Evolutionary conservation across 2,329 filamentous ascomycete species (phyloP).

Genomic region (Penicillium sp.): DNA sequence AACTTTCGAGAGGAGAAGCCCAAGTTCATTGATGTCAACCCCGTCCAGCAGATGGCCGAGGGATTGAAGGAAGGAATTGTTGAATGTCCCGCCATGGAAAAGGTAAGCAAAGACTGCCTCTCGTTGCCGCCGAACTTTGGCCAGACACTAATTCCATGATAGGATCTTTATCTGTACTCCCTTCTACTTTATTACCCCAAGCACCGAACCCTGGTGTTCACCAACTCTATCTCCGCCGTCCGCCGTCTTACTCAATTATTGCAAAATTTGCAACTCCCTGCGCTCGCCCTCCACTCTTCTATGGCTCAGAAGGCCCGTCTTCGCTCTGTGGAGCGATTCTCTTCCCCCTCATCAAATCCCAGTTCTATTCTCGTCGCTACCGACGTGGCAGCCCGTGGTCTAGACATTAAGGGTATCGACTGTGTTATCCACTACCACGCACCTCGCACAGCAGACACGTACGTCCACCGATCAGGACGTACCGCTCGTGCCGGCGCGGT

Average conservation of each 20-base stretch:
- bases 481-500: constrained; percentile 80
- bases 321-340: constrained; percentile 89
- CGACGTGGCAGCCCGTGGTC: constrained; percentile 90
- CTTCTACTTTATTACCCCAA: constrained; percentile 80
- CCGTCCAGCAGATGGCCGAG: constrained; percentile 82
- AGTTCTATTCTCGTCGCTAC: constrained; percentile 81
- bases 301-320: constrained; percentile 96
- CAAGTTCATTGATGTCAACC: constrained; percentile 90
- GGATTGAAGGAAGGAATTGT: constrained; percentile 85
- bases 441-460: constrained; percentile 85
- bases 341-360: constrained; percentile 56
- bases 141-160: not conserved
- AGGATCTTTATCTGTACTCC: constrained; percentile 91
- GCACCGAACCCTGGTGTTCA: constrained; percentile 83
- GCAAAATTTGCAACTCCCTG: constrained; percentile 75
- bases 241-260: constrained; percentile 82
- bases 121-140: not conserved
- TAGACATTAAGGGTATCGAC: constrained; percentile 89
- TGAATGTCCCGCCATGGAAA: constrained; percentile 90
- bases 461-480: constrained; percentile 92
- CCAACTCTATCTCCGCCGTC: constrained; percentile 92
- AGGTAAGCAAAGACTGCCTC: constrained; percentile 54
- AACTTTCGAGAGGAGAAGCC: constrained; percentile 83
- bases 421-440: constrained; percentile 95
- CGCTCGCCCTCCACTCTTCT: constrained; percentile 80